Evolutionary conservation across 202 grass and related monocot species (phyloP).

Genomic region (Eragrostis tef): DNA sequence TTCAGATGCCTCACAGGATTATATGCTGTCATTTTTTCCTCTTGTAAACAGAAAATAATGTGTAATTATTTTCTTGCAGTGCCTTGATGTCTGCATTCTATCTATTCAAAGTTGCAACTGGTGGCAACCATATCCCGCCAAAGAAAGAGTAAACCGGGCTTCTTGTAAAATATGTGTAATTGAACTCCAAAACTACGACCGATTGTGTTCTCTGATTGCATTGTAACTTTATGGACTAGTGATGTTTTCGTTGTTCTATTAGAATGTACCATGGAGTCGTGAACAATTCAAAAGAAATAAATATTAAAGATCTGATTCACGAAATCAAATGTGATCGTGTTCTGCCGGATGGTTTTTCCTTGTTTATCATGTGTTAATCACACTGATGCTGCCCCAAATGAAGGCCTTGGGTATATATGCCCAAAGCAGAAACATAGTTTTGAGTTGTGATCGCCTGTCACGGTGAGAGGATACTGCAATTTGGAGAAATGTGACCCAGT

Average conservation of each 20-base stretch:
- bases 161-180: conserved; percentile 38
- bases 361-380: no score
- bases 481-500: no score
- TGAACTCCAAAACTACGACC: conserved; percentile 1
- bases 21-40: not conserved
- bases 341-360: no score
- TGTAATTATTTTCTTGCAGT: conserved; percentile 48
- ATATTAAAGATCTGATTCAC: conserved; percentile 17
- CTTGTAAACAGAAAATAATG: conserved; percentile 6
- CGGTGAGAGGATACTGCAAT: no score
- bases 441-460: no score
- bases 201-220: conserved; percentile 10
- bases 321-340: not conserved
- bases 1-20: not conserved
- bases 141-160: conserved; percentile 63
- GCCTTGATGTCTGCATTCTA: conserved; percentile 74
- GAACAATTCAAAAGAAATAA: conserved; percentile 47
- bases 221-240: conserved; percentile 17
- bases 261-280: conserved; percentile 24
- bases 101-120: conserved; percentile 79
- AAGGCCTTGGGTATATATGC: no score
- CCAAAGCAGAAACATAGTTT: no score
- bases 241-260: conserved; percentile 22
- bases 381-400: no score
- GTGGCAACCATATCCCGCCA: conserved; percentile 76